Evolutionary conservation across 208 protist species (phyloP), one percentile per base, ranked within the genome.

Genomic region (Tritrichomonas foetus): DNA sequence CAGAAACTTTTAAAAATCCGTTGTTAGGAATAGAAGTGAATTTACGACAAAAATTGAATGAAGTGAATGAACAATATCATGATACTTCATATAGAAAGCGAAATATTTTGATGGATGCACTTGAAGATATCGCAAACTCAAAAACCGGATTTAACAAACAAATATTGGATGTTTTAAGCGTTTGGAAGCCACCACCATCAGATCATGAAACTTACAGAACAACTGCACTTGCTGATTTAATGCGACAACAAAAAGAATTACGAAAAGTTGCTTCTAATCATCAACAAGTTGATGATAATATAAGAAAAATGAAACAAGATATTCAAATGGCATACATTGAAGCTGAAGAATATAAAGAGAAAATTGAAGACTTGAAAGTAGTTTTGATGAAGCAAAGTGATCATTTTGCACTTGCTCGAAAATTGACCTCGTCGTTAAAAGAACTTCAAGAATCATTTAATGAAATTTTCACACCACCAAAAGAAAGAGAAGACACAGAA

Each of bases 21-120:
- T 47, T 82, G 11, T 41, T 82, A 8, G 74, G 74, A 82, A 82
- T 82, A 30, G 74, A 82, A 82, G 74, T 82, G 14, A 82, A 82
- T 50, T 50, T 82, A 82, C 47, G 44, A 3, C 33, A 82, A 82
- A 30, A 82, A 50, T 30, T 82, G 27, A 33, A 82, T 50, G 41
- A 82, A 50, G 74, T 82, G 44, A 41, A 82, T 30, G 41, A 82
- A 30, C 33, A 82, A 50, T 82, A 82, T 82, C 74, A 82, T 82
- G 74, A 39, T 47, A 14, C 74, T 50, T 82, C 74, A 50, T 82
- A 82, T 20, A 82, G 50, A 27, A 82, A 82, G 27, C 9, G 39
- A 50, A 30, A 82, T 47, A 49, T 82, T n/a, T 41, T 82, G 1
- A 8, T 82, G 20, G 74, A 82, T 82, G 74, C 74, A 50, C n/a